Percentiles rank a stretch among this genome's conserved stretches.
Conservation (phyloP, 495 filamentous ascomycete genomes). For the Pyrenopolyporus hunteri region DNA sequence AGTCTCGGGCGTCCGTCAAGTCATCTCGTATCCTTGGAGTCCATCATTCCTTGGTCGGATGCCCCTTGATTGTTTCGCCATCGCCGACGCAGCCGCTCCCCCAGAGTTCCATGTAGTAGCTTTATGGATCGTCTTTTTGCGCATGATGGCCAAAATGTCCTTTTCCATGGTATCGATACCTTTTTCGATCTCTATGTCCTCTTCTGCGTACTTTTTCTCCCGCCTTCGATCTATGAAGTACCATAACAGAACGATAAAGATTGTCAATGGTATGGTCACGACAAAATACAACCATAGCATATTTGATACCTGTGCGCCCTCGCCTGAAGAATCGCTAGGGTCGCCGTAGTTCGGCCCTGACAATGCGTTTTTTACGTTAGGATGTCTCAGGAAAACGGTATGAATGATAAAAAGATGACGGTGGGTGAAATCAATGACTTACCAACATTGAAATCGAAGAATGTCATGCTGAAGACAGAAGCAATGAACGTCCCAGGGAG, state of each 20-base stretch:
- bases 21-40: not conserved
- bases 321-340: conserved; percentile 13
- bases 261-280: conserved; percentile 57
- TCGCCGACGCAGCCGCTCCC: not conserved
- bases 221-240: conserved; percentile 53
- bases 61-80: not conserved
- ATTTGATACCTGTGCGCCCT: conserved; percentile 43
- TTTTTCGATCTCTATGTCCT: conserved; percentile 57
- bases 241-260: conserved; percentile 53
- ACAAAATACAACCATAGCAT: conserved; percentile 62
- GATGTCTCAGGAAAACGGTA: too few species aligned
- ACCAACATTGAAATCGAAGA: conserved; percentile 58
- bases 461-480: conserved; percentile 62
- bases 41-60: not conserved
- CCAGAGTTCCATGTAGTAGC: conserved; percentile 52
- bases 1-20: not conserved
- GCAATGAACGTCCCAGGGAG: conserved; percentile 61
- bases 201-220: conserved; percentile 50
- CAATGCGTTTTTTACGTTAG: too few species aligned
- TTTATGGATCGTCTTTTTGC: conserved; percentile 60
- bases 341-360: conserved; percentile 14
- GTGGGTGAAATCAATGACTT: conserved; percentile 13
- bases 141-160: conserved; percentile 58
- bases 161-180: conserved; percentile 61
- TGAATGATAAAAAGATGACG: not conserved